These are phyloP conservation scores for Penstemon newberryi DNA, from an alignment of 257 asterid species.

Conservation along the genomic window DNA sequence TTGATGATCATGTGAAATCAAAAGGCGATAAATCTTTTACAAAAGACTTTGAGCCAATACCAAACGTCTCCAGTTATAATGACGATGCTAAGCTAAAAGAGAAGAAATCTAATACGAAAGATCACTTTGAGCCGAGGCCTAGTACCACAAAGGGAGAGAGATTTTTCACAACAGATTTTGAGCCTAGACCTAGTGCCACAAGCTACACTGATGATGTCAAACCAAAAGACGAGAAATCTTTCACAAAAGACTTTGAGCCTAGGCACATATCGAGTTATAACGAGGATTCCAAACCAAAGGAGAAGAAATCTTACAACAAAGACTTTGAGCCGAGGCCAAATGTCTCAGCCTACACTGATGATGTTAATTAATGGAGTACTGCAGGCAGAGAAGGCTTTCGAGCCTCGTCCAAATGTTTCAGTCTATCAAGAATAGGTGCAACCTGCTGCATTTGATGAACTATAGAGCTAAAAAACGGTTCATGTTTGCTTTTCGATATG, in stretches of 20 bases:
- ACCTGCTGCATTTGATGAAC: neutral
- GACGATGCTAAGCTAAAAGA: neutral
- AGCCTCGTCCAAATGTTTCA: constrained; percentile 10
- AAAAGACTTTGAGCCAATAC: constrained; percentile 23
- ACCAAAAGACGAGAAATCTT: neutral
- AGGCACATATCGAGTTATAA: constrained; percentile 20
- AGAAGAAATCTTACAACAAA: neutral
- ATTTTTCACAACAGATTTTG: constrained; percentile 24
- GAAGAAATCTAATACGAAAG: neutral
- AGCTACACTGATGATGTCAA: constrained; percentile 7
- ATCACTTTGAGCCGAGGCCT: constrained; percentile 24
- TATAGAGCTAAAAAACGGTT: neutral
- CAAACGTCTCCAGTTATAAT: neutral
- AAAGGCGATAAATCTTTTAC: too few relatives aligned
- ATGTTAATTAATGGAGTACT: neutral
- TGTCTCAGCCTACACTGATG: constrained; percentile 21
- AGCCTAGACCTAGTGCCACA: constrained; percentile 16
- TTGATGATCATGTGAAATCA: too few relatives aligned
- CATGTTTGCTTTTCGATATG: too few relatives aligned
- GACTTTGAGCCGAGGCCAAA: constrained; percentile 42
- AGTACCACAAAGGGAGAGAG: too few relatives aligned
- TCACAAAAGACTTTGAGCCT: constrained; percentile 26
- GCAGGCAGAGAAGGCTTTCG: neutral
- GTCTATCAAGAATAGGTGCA: neutral
- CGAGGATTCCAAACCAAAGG: neutral